phyloP scores from a whole-genome alignment of 148 eudicot species.

The Diospyros kaki region DNA sequence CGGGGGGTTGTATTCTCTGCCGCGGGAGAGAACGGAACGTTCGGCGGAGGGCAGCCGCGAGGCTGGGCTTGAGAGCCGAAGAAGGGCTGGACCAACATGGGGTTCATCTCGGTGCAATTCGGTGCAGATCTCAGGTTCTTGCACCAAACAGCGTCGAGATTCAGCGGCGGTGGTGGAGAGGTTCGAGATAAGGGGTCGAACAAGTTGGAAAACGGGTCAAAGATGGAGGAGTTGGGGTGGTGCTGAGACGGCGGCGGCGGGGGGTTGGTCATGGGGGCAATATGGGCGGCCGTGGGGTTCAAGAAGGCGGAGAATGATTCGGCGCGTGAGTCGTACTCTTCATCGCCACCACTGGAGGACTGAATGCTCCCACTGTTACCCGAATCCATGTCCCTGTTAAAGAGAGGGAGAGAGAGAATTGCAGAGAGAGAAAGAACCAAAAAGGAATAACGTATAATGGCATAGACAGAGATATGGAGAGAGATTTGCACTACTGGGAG shows the following conservation, averaged over 20 bases:
- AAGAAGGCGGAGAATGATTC: conserved; percentile 25
- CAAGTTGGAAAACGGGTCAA: conserved; percentile 24
- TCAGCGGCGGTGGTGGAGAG: conserved; percentile 19
- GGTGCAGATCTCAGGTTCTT: neutral
- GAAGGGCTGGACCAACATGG: conserved; percentile 15
- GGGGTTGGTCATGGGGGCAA: neutral
- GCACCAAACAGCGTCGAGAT: conserved; percentile 39
- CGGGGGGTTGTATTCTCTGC: neutral
- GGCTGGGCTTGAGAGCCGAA: conserved; percentile 7
- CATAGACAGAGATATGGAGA: conserved; percentile 24
- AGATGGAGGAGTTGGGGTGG: conserved; percentile 10
- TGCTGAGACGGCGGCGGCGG: conserved; percentile 6
- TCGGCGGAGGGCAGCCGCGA: neutral
- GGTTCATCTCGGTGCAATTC: neutral
- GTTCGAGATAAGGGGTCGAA: conserved; percentile 13
- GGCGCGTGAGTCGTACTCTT: conserved; percentile 45
- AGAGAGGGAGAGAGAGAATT: conserved; percentile 16
- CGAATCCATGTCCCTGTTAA: conserved; percentile 51
- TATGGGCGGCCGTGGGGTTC: conserved; percentile 1
- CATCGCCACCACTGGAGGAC: conserved; percentile 45
- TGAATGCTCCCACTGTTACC: conserved; percentile 62
- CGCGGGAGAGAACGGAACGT: conserved; percentile 3
- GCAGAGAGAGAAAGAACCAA: conserved; percentile 6
- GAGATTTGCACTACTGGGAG: conserved; percentile 3
- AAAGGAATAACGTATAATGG: neutral